phyloP scores from a whole-genome alignment of 169 alveolate species.

The Cryptosporidium meleagridis region DNA sequence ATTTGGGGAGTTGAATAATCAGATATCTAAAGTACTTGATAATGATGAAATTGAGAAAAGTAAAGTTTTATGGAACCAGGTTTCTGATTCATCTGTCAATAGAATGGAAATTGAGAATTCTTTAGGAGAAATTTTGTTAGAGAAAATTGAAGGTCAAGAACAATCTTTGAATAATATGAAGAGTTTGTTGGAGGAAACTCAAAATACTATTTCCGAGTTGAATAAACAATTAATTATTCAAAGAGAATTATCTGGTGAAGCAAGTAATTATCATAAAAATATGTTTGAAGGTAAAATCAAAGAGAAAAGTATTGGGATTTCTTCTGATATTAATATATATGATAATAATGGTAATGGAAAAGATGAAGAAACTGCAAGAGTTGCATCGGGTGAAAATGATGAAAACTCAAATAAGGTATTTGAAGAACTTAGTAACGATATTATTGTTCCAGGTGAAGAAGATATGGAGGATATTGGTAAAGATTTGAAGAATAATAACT shows the following conservation, averaged over 20 bases:
- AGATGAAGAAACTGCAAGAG: not conserved
- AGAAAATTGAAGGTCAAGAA: constrained; percentile 66
- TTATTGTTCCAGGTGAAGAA: constrained; percentile 5
- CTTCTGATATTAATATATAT: not conserved
- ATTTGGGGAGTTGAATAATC: constrained; percentile 29
- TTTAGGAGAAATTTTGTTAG: constrained; percentile 32
- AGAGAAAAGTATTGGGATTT: not conserved
- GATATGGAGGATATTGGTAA: not conserved
- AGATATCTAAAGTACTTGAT: constrained; percentile 27
- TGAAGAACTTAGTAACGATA: constrained; percentile 46
- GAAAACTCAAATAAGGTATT: constrained; percentile 15
- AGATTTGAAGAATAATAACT: not conserved
- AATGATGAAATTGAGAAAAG: constrained; percentile 44
- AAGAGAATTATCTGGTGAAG: constrained; percentile 53
- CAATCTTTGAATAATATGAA: constrained; percentile 54
- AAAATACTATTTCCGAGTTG: constrained; percentile 49
- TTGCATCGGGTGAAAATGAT: not conserved
- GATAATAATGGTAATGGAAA: not conserved
- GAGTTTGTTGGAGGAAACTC: constrained; percentile 51
- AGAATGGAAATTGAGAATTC: constrained; percentile 71
- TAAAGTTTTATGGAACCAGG: constrained; percentile 19
- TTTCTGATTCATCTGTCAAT: constrained; percentile 37
- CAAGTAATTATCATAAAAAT: not conserved
- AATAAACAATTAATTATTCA: constrained; percentile 54
- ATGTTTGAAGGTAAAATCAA: not conserved